A percentile compares a stretch with the other conserved stretches of the same genome.
phyloP scores from a whole-genome alignment of 1,284 basidiomycete genomes.

The Apiotrichum domesticum region DNA sequence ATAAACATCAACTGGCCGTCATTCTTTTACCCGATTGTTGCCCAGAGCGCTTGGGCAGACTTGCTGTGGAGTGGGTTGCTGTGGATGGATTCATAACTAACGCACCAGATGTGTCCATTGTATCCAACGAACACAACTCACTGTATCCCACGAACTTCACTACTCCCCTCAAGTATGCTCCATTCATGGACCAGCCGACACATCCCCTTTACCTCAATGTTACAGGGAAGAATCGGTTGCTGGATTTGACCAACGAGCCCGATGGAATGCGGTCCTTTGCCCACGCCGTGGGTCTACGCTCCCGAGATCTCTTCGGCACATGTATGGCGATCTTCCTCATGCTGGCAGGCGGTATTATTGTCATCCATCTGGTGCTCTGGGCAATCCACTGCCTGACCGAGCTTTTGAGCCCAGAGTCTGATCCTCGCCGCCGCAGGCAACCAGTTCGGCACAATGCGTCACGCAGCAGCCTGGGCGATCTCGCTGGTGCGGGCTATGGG shows the following conservation, averaged over 20 bases:
- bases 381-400: conserved; percentile 53
- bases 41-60: conserved; percentile 79
- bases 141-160: conserved; percentile 54
- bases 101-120: conserved; percentile 64
- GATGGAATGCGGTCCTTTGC: conserved; percentile 73
- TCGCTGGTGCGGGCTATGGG: neutral
- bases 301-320: conserved; percentile 75
- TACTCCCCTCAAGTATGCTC: conserved; percentile 60
- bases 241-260: conserved; percentile 33
- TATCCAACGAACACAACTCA: conserved; percentile 58
- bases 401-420: conserved; percentile 7
- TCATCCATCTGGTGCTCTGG: conserved; percentile 67
- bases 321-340: conserved; percentile 76
- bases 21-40: conserved; percentile 81
- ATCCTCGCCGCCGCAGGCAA: neutral
- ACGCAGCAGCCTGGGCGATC: neutral
- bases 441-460: neutral
- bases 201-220: conserved; percentile 74
- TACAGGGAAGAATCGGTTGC: conserved; percentile 49
- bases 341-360: conserved; percentile 65
- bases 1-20: conserved; percentile 89
- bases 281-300: conserved; percentile 68
- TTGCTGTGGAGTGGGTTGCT: conserved; percentile 70
- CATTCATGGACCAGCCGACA: conserved; percentile 61
- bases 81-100: neutral